Percentiles rank a stretch among this genome's conserved stretches.
These are phyloP conservation scores for Termitomyces sp. DNA, from an alignment of 768 basidiomycete species.

Conservation along the genomic window DNA sequence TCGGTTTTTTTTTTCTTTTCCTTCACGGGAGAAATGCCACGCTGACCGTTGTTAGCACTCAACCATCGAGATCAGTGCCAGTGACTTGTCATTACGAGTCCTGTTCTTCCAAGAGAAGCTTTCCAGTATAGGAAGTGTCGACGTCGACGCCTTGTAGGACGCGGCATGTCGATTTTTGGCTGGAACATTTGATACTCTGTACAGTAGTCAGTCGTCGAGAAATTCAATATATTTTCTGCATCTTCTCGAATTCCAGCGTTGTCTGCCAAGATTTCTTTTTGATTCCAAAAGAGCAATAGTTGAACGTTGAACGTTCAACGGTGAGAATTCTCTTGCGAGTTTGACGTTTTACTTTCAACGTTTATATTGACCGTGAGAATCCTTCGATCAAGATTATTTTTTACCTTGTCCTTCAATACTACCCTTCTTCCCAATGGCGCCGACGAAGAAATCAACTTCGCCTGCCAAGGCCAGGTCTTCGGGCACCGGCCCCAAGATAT, in stretches of 20 bases:
- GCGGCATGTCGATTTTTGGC: conserved; percentile 59
- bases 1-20: conserved; percentile 9
- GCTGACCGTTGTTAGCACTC: conserved; percentile 51
- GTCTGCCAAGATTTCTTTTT: too few relatives aligned
- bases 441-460: conserved; percentile 29
- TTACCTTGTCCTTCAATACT: not conserved
- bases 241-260: not conserved
- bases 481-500: conserved; percentile 42
- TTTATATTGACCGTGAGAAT: conserved; percentile 13
- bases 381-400: conserved; percentile 15
- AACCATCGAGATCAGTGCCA: conserved; percentile 64
- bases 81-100: conserved; percentile 43
- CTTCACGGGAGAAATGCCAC: conserved; percentile 53
- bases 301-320: too few relatives aligned
- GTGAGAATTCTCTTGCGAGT: too few relatives aligned
- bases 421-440: conserved; percentile 29
- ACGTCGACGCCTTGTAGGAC: conserved; percentile 36
- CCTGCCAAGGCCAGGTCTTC: conserved; percentile 38
- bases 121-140: conserved; percentile 66
- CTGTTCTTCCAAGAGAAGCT: conserved; percentile 49
- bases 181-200: conserved; percentile 36
- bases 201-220: not conserved
- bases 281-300: not conserved
- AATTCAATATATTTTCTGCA: not conserved
- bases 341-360: too few relatives aligned